phyloP scores from a whole-genome alignment of 2,329 filamentous ascomycete species.

The Hypoxylon sp. region DNA sequence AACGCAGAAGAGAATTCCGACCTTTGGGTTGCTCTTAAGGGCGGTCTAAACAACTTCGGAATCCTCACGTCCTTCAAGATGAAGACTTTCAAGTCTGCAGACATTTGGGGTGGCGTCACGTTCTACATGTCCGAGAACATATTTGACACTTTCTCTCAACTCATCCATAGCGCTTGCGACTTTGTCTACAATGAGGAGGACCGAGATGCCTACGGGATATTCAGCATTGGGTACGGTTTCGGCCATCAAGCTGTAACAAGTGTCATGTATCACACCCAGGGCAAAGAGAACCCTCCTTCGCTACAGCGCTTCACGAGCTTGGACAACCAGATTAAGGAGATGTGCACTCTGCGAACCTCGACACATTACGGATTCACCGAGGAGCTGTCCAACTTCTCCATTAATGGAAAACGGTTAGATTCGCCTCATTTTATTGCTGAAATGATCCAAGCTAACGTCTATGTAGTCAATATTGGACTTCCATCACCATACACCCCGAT shows the following conservation, averaged over 20 bases:
- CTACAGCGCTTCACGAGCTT: conserved; percentile 40
- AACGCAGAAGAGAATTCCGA: conserved; percentile 31
- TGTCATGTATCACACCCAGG: conserved; percentile 43
- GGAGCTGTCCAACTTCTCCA: too few species aligned
- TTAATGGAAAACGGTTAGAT: too few species aligned
- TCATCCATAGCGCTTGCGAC: conserved; percentile 36
- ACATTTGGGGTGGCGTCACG: conserved; percentile 39
- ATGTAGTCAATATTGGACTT: too few species aligned
- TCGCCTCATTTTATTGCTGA: too few species aligned
- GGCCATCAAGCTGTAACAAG: conserved; percentile 35
- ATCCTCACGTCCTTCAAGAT: conserved; percentile 36
- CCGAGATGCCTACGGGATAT: conserved; percentile 30
- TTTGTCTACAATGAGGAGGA: conserved; percentile 39
- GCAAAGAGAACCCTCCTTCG: conserved; percentile 37
- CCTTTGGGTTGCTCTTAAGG: conserved; percentile 41
- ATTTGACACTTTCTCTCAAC: conserved; percentile 29
- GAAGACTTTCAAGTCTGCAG: not conserved
- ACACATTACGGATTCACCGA: conserved; percentile 19
- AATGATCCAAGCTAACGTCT: too few species aligned
- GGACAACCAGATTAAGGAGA: conserved; percentile 37
- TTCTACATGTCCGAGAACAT: conserved; percentile 34
- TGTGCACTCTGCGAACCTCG: conserved; percentile 38
- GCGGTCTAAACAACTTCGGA: conserved; percentile 43
- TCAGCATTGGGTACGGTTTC: too few species aligned
- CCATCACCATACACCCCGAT: too few species aligned